Evolutionary conservation across 2,329 filamentous ascomycete species (phyloP).

Genomic region (Penicillium sp.): DNA sequence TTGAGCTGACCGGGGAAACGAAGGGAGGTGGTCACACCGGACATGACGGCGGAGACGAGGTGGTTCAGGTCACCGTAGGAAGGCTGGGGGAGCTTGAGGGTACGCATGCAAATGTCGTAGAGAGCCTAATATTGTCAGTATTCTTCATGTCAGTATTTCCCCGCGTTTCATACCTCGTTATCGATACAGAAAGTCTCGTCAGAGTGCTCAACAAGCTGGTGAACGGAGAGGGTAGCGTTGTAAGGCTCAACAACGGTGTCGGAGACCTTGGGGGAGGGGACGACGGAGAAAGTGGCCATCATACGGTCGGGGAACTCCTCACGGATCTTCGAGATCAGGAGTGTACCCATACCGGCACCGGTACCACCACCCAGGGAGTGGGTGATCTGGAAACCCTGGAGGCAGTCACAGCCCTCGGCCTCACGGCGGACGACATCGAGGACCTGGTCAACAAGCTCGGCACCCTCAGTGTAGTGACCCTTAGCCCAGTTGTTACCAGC

Average conservation of each 20-base stretch:
- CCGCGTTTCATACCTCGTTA: conserved; percentile 62
- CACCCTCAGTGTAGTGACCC: conserved; percentile 99
- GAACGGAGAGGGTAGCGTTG: conserved; percentile 97
- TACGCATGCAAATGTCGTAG: conserved; percentile 99
- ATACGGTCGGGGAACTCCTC: conserved; percentile 99
- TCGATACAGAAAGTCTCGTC: conserved; percentile 99
- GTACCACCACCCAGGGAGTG: conserved; percentile 99
- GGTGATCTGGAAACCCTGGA: conserved; percentile 99
- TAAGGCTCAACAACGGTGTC: conserved; percentile 99
- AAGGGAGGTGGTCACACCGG: conserved; percentile 93
- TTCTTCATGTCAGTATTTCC: not conserved
- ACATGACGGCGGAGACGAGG: conserved; percentile 99
- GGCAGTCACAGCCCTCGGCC: conserved; percentile 97
- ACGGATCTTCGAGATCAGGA: conserved; percentile 99
- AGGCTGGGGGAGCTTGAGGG: conserved; percentile 95
- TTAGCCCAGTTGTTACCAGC: conserved; percentile 99
- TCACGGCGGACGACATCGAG: conserved; percentile 97
- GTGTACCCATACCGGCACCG: conserved; percentile 99
- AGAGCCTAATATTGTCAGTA: conserved; percentile 53
- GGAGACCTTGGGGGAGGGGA: conserved; percentile 97
- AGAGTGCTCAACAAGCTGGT: conserved; percentile 99
- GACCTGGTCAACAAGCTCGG: conserved; percentile 95
- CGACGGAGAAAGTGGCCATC: conserved; percentile 99
- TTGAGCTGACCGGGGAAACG: conserved; percentile 99
- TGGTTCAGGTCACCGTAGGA: conserved; percentile 99